phyloP scores from a whole-genome alignment of 257 asterid species.

The Salvia splendens region DNA sequence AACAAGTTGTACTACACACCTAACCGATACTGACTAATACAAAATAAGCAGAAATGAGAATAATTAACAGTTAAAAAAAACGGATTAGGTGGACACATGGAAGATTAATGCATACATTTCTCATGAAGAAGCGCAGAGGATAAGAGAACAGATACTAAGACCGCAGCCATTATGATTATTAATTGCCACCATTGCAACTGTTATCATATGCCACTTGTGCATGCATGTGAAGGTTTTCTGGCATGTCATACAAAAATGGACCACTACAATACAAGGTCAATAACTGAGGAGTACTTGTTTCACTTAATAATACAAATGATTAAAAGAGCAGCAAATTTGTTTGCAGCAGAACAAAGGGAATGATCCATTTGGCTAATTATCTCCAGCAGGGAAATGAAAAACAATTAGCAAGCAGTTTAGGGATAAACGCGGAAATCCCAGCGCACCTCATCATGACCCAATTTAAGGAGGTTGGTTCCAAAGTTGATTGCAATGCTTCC shows the following conservation, averaged over 20 bases:
- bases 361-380: slow-evolving; percentile 16
- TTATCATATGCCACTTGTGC: background rate
- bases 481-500: slow-evolving; percentile 95
- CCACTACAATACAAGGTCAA: background rate
- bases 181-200: no score
- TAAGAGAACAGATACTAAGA: no score
- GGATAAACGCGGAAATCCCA: slow-evolving; percentile 12
- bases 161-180: no score
- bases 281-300: background rate
- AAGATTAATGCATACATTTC: no score
- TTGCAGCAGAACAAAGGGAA: slow-evolving; percentile 6
- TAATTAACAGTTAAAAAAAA: no score
- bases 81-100: no score
- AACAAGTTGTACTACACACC: slow-evolving; percentile 20
- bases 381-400: slow-evolving; percentile 6
- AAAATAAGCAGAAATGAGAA: no score
- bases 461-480: slow-evolving; percentile 92
- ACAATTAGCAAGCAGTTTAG: slow-evolving; percentile 11
- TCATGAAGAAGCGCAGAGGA: no score
- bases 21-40: background rate
- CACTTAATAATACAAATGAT: background rate
- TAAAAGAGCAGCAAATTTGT: background rate
- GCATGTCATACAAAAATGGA: slow-evolving; percentile 15
- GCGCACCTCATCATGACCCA: slow-evolving; percentile 86
- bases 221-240: slow-evolving; percentile 17